These are phyloP conservation scores for Areca catechu DNA, from an alignment of 176 grass and related monocot genomes.

Conservation along the genomic window DNA sequence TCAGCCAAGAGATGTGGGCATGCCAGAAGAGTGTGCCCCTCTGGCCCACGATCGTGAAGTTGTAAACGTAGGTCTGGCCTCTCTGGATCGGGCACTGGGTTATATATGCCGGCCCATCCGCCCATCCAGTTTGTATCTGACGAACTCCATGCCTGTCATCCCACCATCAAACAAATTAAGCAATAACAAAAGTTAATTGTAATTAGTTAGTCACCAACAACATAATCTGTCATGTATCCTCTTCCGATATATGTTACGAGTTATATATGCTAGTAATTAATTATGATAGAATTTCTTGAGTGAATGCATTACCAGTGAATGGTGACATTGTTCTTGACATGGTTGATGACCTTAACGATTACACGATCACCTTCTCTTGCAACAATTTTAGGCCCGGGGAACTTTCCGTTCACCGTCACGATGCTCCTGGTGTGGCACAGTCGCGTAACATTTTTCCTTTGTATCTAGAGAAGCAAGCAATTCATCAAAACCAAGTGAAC, in stretches of 20 bases:
- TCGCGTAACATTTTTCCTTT: conserved; percentile 33
- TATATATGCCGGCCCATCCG: conserved; percentile 54
- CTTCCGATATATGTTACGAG: too few relatives aligned
- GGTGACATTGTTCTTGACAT: conserved; percentile 45
- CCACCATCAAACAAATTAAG: too few relatives aligned
- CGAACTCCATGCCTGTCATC: conserved; percentile 42
- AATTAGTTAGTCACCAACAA: too few relatives aligned
- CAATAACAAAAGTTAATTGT: too few relatives aligned
- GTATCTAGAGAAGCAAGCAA: conserved; percentile 26
- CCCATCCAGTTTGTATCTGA: conserved; percentile 57
- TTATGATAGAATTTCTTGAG: too few relatives aligned
- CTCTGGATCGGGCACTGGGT: conserved; percentile 64
- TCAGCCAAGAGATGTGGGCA: conserved; percentile 56
- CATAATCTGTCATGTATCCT: too few relatives aligned
- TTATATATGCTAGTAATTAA: too few relatives aligned
- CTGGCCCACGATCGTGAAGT: conserved; percentile 49
- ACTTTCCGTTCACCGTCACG: conserved; percentile 56
- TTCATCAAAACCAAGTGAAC: too few relatives aligned
- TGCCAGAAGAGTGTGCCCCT: conserved; percentile 65
- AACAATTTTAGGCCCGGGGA: conserved; percentile 48
- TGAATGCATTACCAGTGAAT: conserved; percentile 46
- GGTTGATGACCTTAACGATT: conserved; percentile 54
- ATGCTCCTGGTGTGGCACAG: conserved; percentile 52
- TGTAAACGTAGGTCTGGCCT: conserved; percentile 46
- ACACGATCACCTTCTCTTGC: conserved; percentile 49